Base-by-base conservation (phyloP, 2,329 filamentous ascomycete genomes). In the Trichoderma sp. region DNA sequence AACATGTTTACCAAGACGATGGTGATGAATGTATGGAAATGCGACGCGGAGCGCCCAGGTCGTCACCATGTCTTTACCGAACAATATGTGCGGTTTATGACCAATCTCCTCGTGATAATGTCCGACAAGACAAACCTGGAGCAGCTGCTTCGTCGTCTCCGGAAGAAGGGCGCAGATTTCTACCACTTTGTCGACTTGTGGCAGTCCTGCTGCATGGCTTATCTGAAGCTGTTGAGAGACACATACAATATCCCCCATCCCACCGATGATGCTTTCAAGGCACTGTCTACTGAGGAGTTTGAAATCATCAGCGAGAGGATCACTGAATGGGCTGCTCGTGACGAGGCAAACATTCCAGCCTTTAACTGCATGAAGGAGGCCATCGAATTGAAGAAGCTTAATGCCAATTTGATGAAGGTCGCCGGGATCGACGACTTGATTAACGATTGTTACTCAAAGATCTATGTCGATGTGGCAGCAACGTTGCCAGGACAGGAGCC, bases 11-110 rank as follows among this genome's bases (percentile, higher is more conserved):
- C 95, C 51, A 97, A 97, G 83, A 97, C 94, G 0, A 97, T 97
- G 91, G 91, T 93, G 1, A 91, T 97, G 80, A 95, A 97, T 78
- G 94, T 98, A 4, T 98, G 95, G 95, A 95, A 95, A 76, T 96
- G 95, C 47, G 95, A 97, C 75, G 90, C 93, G 61, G 95, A 98
- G 77, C 85, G 88, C 2, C 86, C 94, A 0, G 95, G 95, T 0
- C 89, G 95, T 21, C 95, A 98, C 80, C 96, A 97, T 77, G 94
- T 97, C 47, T 98, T 96, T 79, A 97, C 94, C 0, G 90, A 93
- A 63, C 91, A 92, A 74, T 98, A 98, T 77, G 92, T 94, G 1
- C 90, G 90, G 21, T 96, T 96, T 78, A 93, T 97, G 81, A 89
- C 93, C 14, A 86, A 88, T 70, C 84, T 97, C 8, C 85, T 97